Conservation (phyloP, 1,284 basidiomycete species). For the Ustilago esculenta region DNA sequence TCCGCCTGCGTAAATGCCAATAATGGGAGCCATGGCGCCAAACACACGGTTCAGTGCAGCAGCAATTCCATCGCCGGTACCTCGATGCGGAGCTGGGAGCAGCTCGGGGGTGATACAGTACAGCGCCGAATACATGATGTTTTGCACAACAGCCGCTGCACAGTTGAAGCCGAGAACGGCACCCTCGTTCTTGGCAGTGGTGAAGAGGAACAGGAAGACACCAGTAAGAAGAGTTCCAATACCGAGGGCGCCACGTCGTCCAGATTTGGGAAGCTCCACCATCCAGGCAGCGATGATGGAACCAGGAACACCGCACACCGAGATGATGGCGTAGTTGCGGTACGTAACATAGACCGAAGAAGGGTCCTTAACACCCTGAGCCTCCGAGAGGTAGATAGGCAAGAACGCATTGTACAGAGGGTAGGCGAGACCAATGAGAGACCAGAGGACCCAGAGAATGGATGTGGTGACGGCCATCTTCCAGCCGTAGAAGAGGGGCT, state of each 20-base stretch:
- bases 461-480: slow-evolving; percentile 59
- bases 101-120: slow-evolving; percentile 64
- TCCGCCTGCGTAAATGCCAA: slow-evolving; percentile 54
- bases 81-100: slow-evolving; percentile 63
- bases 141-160: slow-evolving; percentile 54
- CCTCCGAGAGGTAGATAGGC: slow-evolving; percentile 56
- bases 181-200: slow-evolving; percentile 44
- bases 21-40: slow-evolving; percentile 63
- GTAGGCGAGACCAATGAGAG: slow-evolving; percentile 66
- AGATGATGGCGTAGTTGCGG: slow-evolving; percentile 65
- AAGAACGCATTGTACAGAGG: slow-evolving; percentile 67
- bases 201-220: slow-evolving; percentile 65
- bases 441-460: slow-evolving; percentile 61
- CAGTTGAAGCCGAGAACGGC: slow-evolving; percentile 62
- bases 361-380: slow-evolving; percentile 25
- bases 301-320: slow-evolving; percentile 64
- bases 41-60: slow-evolving; percentile 61
- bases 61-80: slow-evolving; percentile 64
- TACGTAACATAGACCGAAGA: slow-evolving; percentile 48
- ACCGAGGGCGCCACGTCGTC: slow-evolving; percentile 64
- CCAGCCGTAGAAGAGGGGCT: slow-evolving; percentile 56
- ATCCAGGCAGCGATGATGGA: slow-evolving; percentile 63
- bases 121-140: slow-evolving; percentile 55
- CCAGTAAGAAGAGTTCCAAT: slow-evolving; percentile 63
- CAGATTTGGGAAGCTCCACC: slow-evolving; percentile 62